Base-by-base conservation (phyloP, 176 grass and related monocot species). In the Saccharum spontaneum region DNA sequence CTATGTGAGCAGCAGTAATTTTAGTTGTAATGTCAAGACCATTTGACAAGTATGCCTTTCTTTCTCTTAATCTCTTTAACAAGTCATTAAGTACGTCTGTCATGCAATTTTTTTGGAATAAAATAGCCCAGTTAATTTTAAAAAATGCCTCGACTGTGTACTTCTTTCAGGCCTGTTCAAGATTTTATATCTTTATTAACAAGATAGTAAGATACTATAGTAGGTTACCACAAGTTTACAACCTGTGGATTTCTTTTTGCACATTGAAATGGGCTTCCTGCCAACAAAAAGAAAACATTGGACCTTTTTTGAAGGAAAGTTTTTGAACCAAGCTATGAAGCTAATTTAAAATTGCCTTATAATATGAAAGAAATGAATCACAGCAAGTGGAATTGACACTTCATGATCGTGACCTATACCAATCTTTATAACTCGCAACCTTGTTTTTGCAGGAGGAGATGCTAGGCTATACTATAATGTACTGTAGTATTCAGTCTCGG, bases 21-120 rank as follows among this genome's bases (percentile, higher is more conserved):
- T 20, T 44, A 77, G 33, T 71, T 60, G 2, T 28, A 37, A 44
- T 3, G n/a, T 12, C 33, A 87, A 28, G 76, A 37, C 7, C 64
- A 28, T 9, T 77, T 80, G 70, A 45, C 33, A 76, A 71, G 76
- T 91, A 81, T 64, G 85, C 49, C 15, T 76, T 69, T 18, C 65
- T 84, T 61, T 75, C 17, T 84, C 9, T 40, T 76, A 34, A 84
- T 60, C 7, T 23, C 8, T 23, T 60, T 9, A 60, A 80, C 39
- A 68, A 57, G 67, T 75, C 57, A 49, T 12, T 63, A 67, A 34
- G 48, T 69, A 67, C 48, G 37, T 39, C 4, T 74, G 28, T 38
- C 45, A 34, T 64, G 10, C 24, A 10, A 4, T 34, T 73, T 57
- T 10, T 6, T 24, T 24, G 22, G 10, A 61, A 12, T 75, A 55